Base-by-base conservation (phyloP, 2,329 filamentous ascomycete genomes). In the Daldinia sp. region DNA sequence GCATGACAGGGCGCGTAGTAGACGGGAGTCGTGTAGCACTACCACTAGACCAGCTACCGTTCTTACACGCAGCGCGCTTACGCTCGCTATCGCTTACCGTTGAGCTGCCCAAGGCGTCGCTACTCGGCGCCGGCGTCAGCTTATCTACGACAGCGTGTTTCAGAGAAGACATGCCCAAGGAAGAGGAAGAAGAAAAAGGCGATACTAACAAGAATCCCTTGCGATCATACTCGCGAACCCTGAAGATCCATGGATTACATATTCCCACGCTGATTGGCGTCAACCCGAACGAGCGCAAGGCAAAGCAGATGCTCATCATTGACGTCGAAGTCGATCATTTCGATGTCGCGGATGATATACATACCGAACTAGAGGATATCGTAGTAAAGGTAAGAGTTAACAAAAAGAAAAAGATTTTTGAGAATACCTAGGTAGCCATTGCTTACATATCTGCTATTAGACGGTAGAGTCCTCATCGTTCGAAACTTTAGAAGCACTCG, bases 251-350 rank as follows among this genome's bases (percentile, higher is more conserved):
- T 47, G 82, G 84, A 17, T 74, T 93, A 51, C 82, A 82, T 34
- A 81, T 92, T 8, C 88, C 90, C 23, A 87, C 86, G 29, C 75
- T 94, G 50, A 85, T 94, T 47, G 91, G 91, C 0, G 85, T 94
- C 25, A 93, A 94, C 70, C 75, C 79, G 19, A 90, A 93, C 70
- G 91, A 94, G 81, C 80, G 91, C 64, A 67, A 77, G 32, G 83
- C 81, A 3, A 90, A 87, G 76, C 90, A 93, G 77, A 83, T 89
- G 52, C 83, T 92, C 1, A 77, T 90, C 13, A 82, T 85, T 8
- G 88, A 85, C 58, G 74, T 92, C 9, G 84, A 86, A 74, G 78
- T 92, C 50, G 88, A 91, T 57, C 77, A 78, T 51, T 80, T 83
- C 45, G 72, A 78, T 35, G 74, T 73, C 8, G 66, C 69, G 9